phyloP scores from a whole-genome alignment of 2,329 filamentous ascomycete species.

The Penicillium freii region DNA sequence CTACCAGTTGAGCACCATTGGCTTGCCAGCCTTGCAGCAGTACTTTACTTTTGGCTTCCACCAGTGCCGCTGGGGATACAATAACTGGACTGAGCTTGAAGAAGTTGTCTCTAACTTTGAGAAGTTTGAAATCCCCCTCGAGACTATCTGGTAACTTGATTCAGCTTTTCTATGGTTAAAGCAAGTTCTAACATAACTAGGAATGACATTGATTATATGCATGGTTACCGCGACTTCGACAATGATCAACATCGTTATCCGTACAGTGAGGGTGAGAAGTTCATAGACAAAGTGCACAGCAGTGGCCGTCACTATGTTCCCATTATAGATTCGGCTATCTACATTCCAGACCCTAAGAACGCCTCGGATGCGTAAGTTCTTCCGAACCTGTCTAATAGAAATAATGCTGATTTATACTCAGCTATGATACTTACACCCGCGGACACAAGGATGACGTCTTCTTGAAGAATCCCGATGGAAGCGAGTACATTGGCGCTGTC shows the following conservation, averaged over 20 bases:
- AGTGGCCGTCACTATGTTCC: conserved; percentile 59
- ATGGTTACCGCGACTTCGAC: conserved; percentile 59
- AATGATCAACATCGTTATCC: conserved; percentile 55
- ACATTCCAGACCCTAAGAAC: conserved; percentile 70
- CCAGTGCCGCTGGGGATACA: conserved; percentile 80
- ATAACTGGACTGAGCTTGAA: conserved; percentile 66
- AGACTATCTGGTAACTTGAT: conserved; percentile 46
- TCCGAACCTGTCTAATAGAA: conserved; percentile 10
- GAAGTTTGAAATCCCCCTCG: conserved; percentile 57
- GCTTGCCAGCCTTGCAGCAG: conserved; percentile 73
- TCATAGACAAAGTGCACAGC: conserved; percentile 54
- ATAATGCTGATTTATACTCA: conserved; percentile 37
- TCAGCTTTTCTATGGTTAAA: background rate
- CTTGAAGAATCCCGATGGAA: conserved; percentile 55
- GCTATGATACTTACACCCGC: conserved; percentile 53
- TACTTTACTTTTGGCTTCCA: conserved; percentile 82
- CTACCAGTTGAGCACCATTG: conserved; percentile 66
- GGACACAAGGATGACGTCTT: conserved; percentile 52
- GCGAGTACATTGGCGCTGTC: conserved; percentile 54
- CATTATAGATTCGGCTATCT: conserved; percentile 65
- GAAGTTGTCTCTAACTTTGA: conserved; percentile 56
- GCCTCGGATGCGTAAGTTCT: conserved; percentile 60
- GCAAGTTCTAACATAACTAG: conserved; percentile 11
- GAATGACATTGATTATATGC: conserved; percentile 58
- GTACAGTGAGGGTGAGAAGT: conserved; percentile 50